These are phyloP conservation scores for Penicillium malachiteum DNA, from an alignment of 495 filamentous ascomycete species.

Conservation along the genomic window DNA sequence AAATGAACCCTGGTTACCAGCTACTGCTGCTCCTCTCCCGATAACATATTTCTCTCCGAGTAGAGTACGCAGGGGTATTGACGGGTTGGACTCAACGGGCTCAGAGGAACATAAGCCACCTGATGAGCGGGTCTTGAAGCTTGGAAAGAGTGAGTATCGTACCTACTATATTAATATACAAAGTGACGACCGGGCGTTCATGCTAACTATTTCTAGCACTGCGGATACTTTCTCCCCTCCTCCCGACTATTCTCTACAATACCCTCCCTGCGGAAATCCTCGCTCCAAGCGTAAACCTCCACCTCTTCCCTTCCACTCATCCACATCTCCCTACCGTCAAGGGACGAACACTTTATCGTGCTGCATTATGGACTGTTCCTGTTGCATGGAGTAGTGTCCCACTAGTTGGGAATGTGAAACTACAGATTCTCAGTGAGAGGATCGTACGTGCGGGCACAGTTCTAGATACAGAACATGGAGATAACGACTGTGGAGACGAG, in stretches of 20 bases:
- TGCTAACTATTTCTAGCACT: constrained; percentile 56
- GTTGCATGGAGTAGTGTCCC: constrained; percentile 94
- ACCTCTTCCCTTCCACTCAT: constrained; percentile 95
- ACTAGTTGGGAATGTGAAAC: constrained; percentile 80
- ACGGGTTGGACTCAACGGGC: constrained; percentile 14
- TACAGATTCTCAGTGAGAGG: constrained; percentile 83
- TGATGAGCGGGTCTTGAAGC: constrained; percentile 79
- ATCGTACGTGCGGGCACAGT: constrained; percentile 62
- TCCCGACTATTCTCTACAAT: constrained; percentile 82
- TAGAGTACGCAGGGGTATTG: constrained; percentile 10
- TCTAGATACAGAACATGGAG: constrained; percentile 27
- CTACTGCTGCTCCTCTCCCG: constrained; percentile 17
- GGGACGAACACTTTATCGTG: constrained; percentile 84
- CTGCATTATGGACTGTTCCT: constrained; percentile 91
- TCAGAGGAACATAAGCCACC: constrained; percentile 46
- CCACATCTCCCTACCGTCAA: constrained; percentile 90
- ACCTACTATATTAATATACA: not conserved
- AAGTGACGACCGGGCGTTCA: not conserved
- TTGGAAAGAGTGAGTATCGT: constrained; percentile 73
- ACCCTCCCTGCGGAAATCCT: constrained; percentile 82
- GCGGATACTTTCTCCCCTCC: constrained; percentile 77
- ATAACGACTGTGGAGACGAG: constrained; percentile 57
- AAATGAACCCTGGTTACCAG: constrained; percentile 28
- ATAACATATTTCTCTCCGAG: constrained; percentile 27
- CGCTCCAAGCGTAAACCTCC: constrained; percentile 83